Percentiles rank a stretch among this genome's conserved stretches.
These are phyloP conservation scores for Penicillium arizonense DNA, from an alignment of 495 filamentous ascomycete genomes.

Conservation along the genomic window DNA sequence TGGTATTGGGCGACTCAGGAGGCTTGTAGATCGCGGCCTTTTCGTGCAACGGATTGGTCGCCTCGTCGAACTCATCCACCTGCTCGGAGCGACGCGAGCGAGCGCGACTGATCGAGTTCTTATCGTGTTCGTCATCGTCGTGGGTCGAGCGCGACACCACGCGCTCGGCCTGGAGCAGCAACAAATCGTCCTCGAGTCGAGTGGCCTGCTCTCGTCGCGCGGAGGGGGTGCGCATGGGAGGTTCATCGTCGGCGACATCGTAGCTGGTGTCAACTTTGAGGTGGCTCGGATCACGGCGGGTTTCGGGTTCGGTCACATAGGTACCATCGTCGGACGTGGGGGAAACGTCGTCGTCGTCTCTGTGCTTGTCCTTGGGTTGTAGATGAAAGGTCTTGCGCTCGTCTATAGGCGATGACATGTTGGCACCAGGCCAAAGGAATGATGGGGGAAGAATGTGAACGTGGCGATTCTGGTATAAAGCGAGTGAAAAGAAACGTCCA, in stretches of 20 bases:
- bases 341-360: slow-evolving; percentile 21
- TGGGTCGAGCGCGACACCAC: slow-evolving; percentile 59
- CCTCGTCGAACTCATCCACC: slow-evolving; percentile 83
- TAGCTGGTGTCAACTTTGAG: slow-evolving; percentile 36
- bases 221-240: slow-evolving; percentile 43
- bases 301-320: slow-evolving; percentile 30
- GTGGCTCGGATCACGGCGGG: slow-evolving; percentile 19
- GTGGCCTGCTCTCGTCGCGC: slow-evolving; percentile 64
- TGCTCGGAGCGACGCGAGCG: slow-evolving; percentile 52
- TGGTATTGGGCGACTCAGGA: slow-evolving; percentile 62
- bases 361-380: slow-evolving; percentile 21
- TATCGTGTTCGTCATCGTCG: slow-evolving; percentile 35
- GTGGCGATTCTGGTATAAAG: background rate
- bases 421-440: slow-evolving; percentile 37
- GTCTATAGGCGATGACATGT: slow-evolving; percentile 54
- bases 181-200: slow-evolving; percentile 80
- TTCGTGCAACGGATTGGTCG: slow-evolving; percentile 72
- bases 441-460: slow-evolving; percentile 3
- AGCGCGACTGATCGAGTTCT: slow-evolving; percentile 46
- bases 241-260: slow-evolving; percentile 23
- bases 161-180: slow-evolving; percentile 78
- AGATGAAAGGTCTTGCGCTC: slow-evolving; percentile 32
- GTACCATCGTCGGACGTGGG: slow-evolving; percentile 40
- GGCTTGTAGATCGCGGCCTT: slow-evolving; percentile 67
- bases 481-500: background rate